Evolutionary conservation across 768 basidiomycete genomes (phyloP).

Genomic region (Coprinopsis marcescibilis): DNA sequence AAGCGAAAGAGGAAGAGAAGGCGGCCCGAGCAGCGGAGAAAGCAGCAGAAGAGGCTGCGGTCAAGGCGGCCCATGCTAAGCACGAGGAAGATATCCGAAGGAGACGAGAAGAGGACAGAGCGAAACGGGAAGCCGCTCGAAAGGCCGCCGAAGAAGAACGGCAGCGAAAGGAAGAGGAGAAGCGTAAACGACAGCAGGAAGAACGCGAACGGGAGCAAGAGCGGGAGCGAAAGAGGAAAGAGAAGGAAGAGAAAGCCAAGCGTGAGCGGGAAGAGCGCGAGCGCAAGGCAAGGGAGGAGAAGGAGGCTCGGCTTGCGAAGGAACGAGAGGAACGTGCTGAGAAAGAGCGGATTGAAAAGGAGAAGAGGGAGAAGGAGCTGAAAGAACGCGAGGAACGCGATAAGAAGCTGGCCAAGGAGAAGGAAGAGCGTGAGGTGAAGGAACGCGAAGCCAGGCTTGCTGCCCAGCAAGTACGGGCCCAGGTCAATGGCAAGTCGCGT

Average conservation of each 20-base stretch:
- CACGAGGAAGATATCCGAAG: conserved; percentile 77
- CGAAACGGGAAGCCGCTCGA: conserved; percentile 66
- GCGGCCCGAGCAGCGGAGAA: conserved; percentile 79
- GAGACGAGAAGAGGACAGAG: conserved; percentile 85
- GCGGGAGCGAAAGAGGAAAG: conserved; percentile 65
- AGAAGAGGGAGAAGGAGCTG: conserved; percentile 36
- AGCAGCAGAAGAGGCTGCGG: conserved; percentile 78
- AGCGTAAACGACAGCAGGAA: conserved; percentile 65
- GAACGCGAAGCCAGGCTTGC: conserved; percentile 42
- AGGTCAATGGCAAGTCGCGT: conserved; percentile 35
- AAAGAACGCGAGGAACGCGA: conserved; percentile 26
- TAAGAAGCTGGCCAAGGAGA: conserved; percentile 27
- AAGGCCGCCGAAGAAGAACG: conserved; percentile 82
- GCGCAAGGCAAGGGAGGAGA: conserved; percentile 62
- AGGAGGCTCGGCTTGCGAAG: conserved; percentile 59
- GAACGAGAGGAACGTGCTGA: conserved; percentile 53
- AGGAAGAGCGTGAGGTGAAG: conserved; percentile 26
- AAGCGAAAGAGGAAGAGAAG: conserved; percentile 88
- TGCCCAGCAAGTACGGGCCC: conserved; percentile 17
- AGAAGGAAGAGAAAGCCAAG: conserved; percentile 65
- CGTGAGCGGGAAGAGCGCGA: conserved; percentile 74
- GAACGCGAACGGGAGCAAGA: conserved; percentile 79
- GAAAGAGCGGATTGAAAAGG: conserved; percentile 38
- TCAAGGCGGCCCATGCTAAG: conserved; percentile 69
- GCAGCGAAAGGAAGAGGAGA: conserved; percentile 78